Conservation (phyloP, 2,329 filamentous ascomycete genomes). For the Xylaria sp. region DNA sequence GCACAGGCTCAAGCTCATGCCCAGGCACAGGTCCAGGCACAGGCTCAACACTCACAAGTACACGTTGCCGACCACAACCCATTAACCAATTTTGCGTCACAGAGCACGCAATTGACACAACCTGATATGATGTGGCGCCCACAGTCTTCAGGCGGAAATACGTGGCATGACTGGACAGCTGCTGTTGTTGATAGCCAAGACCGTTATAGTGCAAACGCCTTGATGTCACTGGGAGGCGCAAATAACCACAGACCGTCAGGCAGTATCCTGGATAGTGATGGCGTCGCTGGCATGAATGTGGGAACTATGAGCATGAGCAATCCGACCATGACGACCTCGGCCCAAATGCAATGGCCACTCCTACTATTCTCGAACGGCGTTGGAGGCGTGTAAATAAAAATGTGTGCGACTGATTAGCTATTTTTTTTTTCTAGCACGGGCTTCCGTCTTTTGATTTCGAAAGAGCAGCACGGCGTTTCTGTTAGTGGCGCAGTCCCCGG, state of each 20-base stretch:
- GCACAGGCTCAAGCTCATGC: slow-evolving; percentile 37
- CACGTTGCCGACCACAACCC: slow-evolving; percentile 43
- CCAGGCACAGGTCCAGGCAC: slow-evolving; percentile 37
- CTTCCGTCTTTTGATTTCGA: slow-evolving; percentile 18
- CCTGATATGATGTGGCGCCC: slow-evolving; percentile 48
- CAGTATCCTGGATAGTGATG: slow-evolving; percentile 39
- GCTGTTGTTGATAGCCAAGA: slow-evolving; percentile 62
- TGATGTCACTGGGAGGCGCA: slow-evolving; percentile 57
- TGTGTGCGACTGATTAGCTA: not conserved
- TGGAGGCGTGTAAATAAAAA: slow-evolving; percentile 41
- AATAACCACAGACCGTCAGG: slow-evolving; percentile 34
- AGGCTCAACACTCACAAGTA: slow-evolving; percentile 35
- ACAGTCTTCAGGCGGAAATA: slow-evolving; percentile 52
- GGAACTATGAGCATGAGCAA: slow-evolving; percentile 43
- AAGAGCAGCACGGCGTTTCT: slow-evolving; percentile 33
- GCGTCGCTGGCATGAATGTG: slow-evolving; percentile 40
- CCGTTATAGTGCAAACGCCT: slow-evolving; percentile 60
- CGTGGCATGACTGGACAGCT: slow-evolving; percentile 66
- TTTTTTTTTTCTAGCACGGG: not conserved
- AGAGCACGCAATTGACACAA: slow-evolving; percentile 47
- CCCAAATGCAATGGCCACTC: slow-evolving; percentile 49
- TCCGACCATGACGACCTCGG: slow-evolving; percentile 40
- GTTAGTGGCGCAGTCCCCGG: slow-evolving; percentile 9
- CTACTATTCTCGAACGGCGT: slow-evolving; percentile 48
- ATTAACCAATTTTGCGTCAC: slow-evolving; percentile 46